phyloP scores from a whole-genome alignment of 148 eudicot genomes.

The Vaccinium darrowii region DNA sequence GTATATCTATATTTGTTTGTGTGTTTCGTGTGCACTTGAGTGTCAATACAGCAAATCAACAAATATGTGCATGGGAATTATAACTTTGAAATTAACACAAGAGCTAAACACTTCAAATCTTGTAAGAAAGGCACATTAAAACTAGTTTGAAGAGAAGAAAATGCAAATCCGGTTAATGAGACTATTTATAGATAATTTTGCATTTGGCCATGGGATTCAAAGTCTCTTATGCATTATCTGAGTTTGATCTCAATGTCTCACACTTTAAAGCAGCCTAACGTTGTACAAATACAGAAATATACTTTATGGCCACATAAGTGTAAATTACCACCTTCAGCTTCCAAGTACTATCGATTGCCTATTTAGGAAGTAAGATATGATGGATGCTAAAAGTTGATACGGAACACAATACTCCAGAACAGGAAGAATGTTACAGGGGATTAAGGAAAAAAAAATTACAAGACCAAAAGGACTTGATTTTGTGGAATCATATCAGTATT shows the following conservation, averaged over 20 bases:
- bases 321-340: background rate
- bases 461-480: background rate
- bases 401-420: background rate
- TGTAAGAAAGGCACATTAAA: background rate
- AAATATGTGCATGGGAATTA: background rate
- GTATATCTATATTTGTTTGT: background rate
- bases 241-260: background rate
- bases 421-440: background rate
- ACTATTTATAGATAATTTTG: background rate
- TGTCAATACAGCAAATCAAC: background rate
- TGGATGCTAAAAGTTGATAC: background rate
- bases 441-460: background rate
- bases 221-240: background rate
- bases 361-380: background rate
- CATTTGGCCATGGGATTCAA: background rate
- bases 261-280: background rate
- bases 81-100: background rate
- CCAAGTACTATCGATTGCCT: background rate
- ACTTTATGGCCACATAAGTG: background rate
- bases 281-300: background rate
- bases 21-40: background rate
- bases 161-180: conserved; percentile 1
- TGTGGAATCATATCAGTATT: background rate
- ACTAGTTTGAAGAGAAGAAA: background rate
- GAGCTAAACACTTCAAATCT: background rate